Evolutionary conservation across 2,329 filamentous ascomycete species (phyloP), one percentile per base, ranked within the genome.

Genomic region (Neoscytalidium dimidiatum): DNA sequence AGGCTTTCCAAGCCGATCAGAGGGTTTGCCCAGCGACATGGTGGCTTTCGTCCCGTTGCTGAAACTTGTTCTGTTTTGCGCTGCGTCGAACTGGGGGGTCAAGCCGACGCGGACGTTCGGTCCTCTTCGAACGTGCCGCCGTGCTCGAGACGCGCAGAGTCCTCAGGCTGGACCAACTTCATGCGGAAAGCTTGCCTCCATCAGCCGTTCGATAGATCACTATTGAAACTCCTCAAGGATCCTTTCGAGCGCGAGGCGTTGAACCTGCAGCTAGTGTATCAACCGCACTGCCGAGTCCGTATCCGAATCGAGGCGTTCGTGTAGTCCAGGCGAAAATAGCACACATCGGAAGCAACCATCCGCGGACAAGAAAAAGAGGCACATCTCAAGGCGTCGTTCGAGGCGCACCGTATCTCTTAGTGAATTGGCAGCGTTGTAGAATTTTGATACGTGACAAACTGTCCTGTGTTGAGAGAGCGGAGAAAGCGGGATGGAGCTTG

Each of bases 1-100:
- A 7, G 19, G 29, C 13, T 5, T 13, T 26, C 33, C 14, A 1
- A 4, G 14, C 26, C 17, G 38, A 4, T 4, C 8, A 29, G 19
- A 17, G 51, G 35, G 13, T 60, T 9, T 21, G 23, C 17, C 17
- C 23, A 19, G 53, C 26, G 53, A n/a, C 31, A 17, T 19, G 28
- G 23, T 21, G 35, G 53, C 29, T 52, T 29, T 13, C 19, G 28
- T 44, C 6, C 53, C 53, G 53, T 46, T 60, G 56, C 56, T 60
- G 56, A 60, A 60, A 60, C 56, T 60, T 60, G 41, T 60, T 60
- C 56, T 60, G 56, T 60, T 60, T 60, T 60, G 56, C 28, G 26
- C 43, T 31, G 43, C 28, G 31, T 58, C 35, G 19, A 58, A 38
- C 14, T 17, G 23, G 56, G 38, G 23, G 35, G 56, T 28, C 29